Conservation (phyloP, 176 grass and related monocot species). For the Aegilops speltoides region DNA sequence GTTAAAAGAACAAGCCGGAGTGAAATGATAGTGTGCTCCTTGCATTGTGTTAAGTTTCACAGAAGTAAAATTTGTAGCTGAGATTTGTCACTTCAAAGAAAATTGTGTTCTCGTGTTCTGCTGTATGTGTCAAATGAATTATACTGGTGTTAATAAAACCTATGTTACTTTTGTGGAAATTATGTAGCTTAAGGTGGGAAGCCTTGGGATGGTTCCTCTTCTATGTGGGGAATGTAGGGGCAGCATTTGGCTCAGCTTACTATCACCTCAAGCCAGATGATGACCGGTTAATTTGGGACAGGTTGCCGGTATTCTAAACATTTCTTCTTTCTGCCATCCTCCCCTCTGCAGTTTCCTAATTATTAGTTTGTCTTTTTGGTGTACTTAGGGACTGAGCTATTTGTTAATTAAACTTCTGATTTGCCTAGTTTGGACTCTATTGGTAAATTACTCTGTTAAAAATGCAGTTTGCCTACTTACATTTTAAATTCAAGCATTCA, state of each 20-base stretch:
- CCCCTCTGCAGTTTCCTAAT: constrained; percentile 12
- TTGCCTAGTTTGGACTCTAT: background rate
- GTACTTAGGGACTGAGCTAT: background rate
- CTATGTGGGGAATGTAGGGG: constrained; percentile 66
- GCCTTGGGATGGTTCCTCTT: constrained; percentile 79
- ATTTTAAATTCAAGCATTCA: background rate
- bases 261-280: constrained; percentile 98
- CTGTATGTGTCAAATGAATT: background rate
- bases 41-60: background rate
- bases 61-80: background rate
- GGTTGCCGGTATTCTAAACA: constrained; percentile 89
- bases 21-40: background rate
- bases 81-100: background rate
- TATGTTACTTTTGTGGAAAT: background rate
- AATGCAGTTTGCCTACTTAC: background rate
- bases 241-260: constrained; percentile 97
- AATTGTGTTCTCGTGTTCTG: background rate
- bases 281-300: constrained; percentile 93
- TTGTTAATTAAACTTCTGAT: background rate
- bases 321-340: constrained; percentile 27
- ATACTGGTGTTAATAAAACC: background rate
- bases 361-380: background rate
- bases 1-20: background rate
- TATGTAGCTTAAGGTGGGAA: constrained; percentile 85
- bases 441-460: background rate